A percentile compares a stretch with the other conserved stretches of the same genome.
These are phyloP conservation scores for Podospora bellae-mahoneyi DNA, from an alignment of 495 filamentous ascomycete genomes.

Conservation along the genomic window DNA sequence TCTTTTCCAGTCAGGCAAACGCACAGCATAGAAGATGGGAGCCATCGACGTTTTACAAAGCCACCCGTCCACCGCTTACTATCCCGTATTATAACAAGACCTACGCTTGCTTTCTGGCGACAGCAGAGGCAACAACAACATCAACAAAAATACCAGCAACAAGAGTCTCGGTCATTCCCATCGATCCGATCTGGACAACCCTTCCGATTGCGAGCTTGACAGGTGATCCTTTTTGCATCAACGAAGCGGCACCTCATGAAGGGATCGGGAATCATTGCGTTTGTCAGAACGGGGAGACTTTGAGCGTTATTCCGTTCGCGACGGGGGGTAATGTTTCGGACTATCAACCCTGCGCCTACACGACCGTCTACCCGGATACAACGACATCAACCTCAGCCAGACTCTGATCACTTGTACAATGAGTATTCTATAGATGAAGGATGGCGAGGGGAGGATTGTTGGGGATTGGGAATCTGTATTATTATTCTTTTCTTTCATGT, in stretches of 20 bases:
- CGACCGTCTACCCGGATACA: slow-evolving; percentile 13
- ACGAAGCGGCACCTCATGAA: slow-evolving; percentile 18
- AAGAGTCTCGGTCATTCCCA: not conserved
- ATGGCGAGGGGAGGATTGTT: not conserved
- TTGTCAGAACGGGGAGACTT: slow-evolving; percentile 21
- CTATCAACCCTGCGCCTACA: slow-evolving; percentile 27
- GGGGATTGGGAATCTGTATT: not conserved
- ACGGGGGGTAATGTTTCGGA: slow-evolving; percentile 14
- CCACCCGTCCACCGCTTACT: not conserved
- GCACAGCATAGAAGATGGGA: not conserved
- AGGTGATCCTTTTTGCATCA: slow-evolving; percentile 20
- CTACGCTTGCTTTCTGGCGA: not conserved
- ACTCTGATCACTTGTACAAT: not conserved
- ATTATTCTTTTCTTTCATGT: not conserved
- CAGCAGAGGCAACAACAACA: not conserved
- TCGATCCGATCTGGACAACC: slow-evolving; percentile 16
- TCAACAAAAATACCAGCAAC: not conserved
- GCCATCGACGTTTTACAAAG: not conserved
- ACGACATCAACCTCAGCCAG: not conserved
- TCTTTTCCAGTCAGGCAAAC: not conserved
- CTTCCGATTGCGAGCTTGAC: slow-evolving; percentile 18
- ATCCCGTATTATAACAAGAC: not conserved
- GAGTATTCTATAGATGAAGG: not conserved
- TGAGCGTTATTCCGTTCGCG: slow-evolving; percentile 14
- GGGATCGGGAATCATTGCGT: slow-evolving; percentile 24